phyloP scores from a whole-genome alignment of 2,329 filamentous ascomycete genomes.

The Clonostachys chloroleuca region DNA sequence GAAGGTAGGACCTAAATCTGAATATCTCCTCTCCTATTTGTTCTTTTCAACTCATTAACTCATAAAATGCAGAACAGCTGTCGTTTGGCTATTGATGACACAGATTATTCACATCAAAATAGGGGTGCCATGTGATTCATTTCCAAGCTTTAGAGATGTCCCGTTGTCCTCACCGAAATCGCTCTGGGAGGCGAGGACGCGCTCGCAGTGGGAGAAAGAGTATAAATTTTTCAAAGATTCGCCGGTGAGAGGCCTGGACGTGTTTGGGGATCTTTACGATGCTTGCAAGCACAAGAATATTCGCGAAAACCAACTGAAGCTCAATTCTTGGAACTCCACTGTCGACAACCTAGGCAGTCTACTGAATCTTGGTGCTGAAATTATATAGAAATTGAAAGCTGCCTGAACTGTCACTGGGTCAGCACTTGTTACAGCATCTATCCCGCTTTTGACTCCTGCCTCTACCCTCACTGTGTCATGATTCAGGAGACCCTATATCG shows the following conservation, averaged over 20 bases:
- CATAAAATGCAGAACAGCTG: slow-evolving; percentile 6
- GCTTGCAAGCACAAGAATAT: too few relatives aligned
- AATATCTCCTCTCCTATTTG: not conserved
- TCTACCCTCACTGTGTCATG: too few relatives aligned
- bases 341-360: too few relatives aligned
- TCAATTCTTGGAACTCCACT: too few relatives aligned
- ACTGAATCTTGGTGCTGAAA: too few relatives aligned
- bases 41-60: not conserved
- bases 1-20: slow-evolving; percentile 7
- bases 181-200: slow-evolving; percentile 15
- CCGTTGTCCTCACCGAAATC: slow-evolving; percentile 10
- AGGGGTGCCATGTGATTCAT: not conserved
- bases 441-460: too few relatives aligned
- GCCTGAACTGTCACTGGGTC: too few relatives aligned
- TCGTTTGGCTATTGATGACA: slow-evolving; percentile 15
- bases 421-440: too few relatives aligned
- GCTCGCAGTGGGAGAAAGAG: slow-evolving; percentile 15
- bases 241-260: too few relatives aligned
- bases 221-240: slow-evolving; percentile 8
- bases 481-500: not conserved
- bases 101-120: slow-evolving; percentile 6
- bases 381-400: too few relatives aligned
- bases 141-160: slow-evolving; percentile 4
- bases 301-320: too few relatives aligned
- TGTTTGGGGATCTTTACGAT: too few relatives aligned